These are phyloP conservation scores for Podospora appendiculata DNA, from an alignment of 495 filamentous ascomycete genomes.

Conservation along the genomic window DNA sequence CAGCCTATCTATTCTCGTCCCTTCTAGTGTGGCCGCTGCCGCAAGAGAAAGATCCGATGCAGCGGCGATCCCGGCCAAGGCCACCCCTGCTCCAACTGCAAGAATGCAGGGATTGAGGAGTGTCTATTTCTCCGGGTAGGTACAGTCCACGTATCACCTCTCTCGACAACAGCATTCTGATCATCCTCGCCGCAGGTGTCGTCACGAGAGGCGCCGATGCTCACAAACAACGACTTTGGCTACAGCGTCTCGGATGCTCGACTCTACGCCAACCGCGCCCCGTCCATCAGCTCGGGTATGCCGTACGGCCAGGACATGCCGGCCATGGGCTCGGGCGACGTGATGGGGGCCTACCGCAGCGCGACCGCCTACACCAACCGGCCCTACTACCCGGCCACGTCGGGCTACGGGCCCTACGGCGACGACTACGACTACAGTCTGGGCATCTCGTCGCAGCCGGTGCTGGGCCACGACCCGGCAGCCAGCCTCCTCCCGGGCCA, in stretches of 20 bases:
- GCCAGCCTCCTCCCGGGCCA: constrained; percentile 21
- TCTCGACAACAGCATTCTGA: too few relatives aligned
- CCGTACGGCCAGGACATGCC: constrained; percentile 20
- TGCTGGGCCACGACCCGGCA: constrained; percentile 21
- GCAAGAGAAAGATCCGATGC: constrained; percentile 93
- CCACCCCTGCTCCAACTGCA: constrained; percentile 76
- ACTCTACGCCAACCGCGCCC: constrained; percentile 24
- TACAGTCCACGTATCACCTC: constrained; percentile 24
- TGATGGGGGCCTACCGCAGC: constrained; percentile 20
- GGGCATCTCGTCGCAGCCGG: constrained; percentile 19
- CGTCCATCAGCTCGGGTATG: constrained; percentile 14
- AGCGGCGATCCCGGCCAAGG: constrained; percentile 77
- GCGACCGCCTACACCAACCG: constrained; percentile 22
- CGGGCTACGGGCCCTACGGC: constrained; percentile 24
- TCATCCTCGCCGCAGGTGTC: constrained; percentile 30
- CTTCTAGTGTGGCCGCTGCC: constrained; percentile 78
- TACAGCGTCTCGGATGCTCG: constrained; percentile 35
- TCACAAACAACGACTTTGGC: constrained; percentile 27
- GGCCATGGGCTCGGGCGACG: constrained; percentile 18
- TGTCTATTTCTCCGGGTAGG: constrained; percentile 82
- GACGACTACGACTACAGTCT: constrained; percentile 37
- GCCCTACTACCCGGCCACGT: constrained; percentile 19
- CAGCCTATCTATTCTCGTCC: not conserved
- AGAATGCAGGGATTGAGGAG: constrained; percentile 55
- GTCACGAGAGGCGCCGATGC: constrained; percentile 37